Percentiles rank a stretch among this genome's conserved stretches.
These are phyloP conservation scores for Globisporangium paroecandrum DNA, from an alignment of 352 stramenopile species.

Conservation along the genomic window DNA sequence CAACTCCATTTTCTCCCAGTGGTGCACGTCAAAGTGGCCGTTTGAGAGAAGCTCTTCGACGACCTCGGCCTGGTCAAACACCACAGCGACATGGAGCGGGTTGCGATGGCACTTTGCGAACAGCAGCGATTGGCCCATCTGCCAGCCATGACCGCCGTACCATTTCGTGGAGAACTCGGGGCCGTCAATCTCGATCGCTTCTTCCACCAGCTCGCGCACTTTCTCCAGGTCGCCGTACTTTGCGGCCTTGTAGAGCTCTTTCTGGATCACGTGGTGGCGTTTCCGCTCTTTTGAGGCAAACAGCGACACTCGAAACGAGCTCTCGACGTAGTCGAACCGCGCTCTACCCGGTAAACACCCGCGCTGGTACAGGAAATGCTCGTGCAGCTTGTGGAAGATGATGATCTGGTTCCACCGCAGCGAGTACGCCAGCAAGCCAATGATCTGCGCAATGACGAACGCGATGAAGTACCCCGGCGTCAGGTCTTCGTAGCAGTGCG, in stretches of 20 bases:
- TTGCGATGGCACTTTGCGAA: slow-evolving; percentile 57
- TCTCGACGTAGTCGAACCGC: slow-evolving; percentile 64
- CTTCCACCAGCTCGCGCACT: slow-evolving; percentile 40
- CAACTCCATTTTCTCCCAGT: slow-evolving; percentile 73
- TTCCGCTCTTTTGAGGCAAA: slow-evolving; percentile 41
- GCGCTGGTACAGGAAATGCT: slow-evolving; percentile 73
- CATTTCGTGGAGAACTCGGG: slow-evolving; percentile 61
- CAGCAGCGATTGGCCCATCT: slow-evolving; percentile 22
- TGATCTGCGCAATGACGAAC: slow-evolving; percentile 42
- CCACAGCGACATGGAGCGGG: slow-evolving; percentile 68
- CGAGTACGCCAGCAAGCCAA: slow-evolving; percentile 56
- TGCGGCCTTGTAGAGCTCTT: slow-evolving; percentile 54
- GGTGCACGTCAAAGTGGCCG: slow-evolving; percentile 63
- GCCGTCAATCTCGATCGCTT: slow-evolving; percentile 52
- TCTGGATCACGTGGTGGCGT: slow-evolving; percentile 47
- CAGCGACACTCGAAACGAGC: slow-evolving; percentile 37
- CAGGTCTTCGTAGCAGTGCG: slow-evolving; percentile 33
- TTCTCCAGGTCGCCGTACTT: slow-evolving; percentile 59
- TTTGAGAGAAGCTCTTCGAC: slow-evolving; percentile 59
- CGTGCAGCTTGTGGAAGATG: slow-evolving; percentile 75
- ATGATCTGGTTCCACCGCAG: slow-evolving; percentile 78
- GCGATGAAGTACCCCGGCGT: slow-evolving; percentile 26
- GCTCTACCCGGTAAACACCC: slow-evolving; percentile 54
- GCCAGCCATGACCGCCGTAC: slow-evolving; percentile 40
- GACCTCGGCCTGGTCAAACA: slow-evolving; percentile 66